These are phyloP conservation scores for Dentipellis sp. DNA, from an alignment of 768 basidiomycete species.

Conservation along the genomic window DNA sequence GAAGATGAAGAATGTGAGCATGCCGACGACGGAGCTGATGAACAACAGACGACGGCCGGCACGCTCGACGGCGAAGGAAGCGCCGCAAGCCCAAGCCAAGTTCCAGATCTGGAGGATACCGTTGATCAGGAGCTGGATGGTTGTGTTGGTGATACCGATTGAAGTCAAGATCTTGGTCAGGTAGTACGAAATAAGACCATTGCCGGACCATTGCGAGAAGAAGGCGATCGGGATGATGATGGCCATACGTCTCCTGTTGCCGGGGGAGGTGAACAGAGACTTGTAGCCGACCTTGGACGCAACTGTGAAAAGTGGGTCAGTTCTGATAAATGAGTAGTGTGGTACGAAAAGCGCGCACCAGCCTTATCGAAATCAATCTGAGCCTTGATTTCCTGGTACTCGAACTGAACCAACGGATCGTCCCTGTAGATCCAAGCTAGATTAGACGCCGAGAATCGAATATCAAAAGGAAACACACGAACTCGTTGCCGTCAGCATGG, in stretches of 20 bases:
- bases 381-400: constrained; percentile 75
- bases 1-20: constrained; percentile 57
- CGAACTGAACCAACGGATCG: constrained; percentile 62
- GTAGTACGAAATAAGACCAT: constrained; percentile 80
- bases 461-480: constrained; percentile 9
- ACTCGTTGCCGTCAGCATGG: constrained; percentile 70
- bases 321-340: neutral
- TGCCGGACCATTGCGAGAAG: constrained; percentile 84
- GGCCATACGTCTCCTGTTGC: constrained; percentile 68
- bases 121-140: constrained; percentile 72
- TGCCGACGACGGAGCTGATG: constrained; percentile 46
- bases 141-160: constrained; percentile 54
- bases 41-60: constrained; percentile 67
- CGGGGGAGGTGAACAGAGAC: constrained; percentile 53
- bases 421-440: constrained; percentile 23
- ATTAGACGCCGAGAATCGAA: neutral
- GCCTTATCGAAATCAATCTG: constrained; percentile 58
- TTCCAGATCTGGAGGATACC: constrained; percentile 83
- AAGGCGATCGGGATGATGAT: constrained; percentile 73
- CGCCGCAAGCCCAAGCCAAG: constrained; percentile 48
- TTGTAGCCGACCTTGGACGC: constrained; percentile 58
- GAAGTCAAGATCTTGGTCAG: constrained; percentile 62
- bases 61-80: constrained; percentile 53
- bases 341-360: neutral
- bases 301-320: constrained; percentile 22